Evolutionary conservation across 176 grass and related monocot genomes (phyloP), one percentile per base, ranked within the genome.

Genomic region (Pontederia crassipes): DNA sequence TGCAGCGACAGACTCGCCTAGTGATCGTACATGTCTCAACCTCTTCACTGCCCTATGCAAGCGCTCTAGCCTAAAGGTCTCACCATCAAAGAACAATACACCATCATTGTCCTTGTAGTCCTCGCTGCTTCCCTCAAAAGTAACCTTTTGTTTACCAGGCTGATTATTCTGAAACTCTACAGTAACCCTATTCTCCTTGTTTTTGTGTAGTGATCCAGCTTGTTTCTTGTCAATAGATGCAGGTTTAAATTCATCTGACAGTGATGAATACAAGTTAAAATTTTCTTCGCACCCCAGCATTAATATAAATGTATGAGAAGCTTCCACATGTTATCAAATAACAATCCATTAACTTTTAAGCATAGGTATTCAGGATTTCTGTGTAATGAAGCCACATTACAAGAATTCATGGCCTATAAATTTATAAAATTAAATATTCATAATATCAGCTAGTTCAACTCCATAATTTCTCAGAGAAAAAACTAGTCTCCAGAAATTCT

Each of bases 111-210:
- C 93, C 68, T 98, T 98, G 61, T 79, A 88, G 24, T 98, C 93
- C 68, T 98, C 93, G 71, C 83, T 86, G 71, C 82, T 98, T 17
- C 93, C 93, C 70, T 98, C 84, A 54, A 98, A 98, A 67, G 87
- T 72, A 51, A 92, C 87, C 61, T 88, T 98, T 45, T 78, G 67
- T 54, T 92, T 98, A 53, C 93, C 87, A 59, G 77, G 84, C 71
- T 89, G 93, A 78, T 91, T 98, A 49, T 98, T 98, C 51, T 88
- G 81, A 65, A 98, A 98, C 74, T 98, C 93, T 45, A 98, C 93
- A 68, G 93, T 80, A 54, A 92, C 84, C 65, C 93, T 65, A 17
- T 98, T 98, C 70, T 92, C 93, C 72, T 98, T 98, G 45, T 55
- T 92, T 60, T 85, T 92, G 54, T 98, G 84, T 54, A 98, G 72